Conservation (phyloP, 108 stramenopile species). For the Parietichytrium sp. region DNA sequence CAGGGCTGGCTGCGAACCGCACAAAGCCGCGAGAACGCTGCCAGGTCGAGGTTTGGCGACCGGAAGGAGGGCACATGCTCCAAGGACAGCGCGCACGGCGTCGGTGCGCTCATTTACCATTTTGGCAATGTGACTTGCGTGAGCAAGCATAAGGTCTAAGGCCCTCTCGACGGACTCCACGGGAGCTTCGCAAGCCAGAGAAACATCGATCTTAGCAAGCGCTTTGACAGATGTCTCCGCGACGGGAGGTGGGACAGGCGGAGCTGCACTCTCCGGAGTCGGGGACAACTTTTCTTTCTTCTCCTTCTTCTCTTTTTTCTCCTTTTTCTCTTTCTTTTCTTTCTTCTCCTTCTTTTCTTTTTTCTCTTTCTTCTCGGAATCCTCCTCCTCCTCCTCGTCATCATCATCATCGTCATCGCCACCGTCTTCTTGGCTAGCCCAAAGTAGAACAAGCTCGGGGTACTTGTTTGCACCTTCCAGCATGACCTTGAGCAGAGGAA, state of each 20-base stretch:
- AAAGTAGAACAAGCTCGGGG: conserved; percentile 14
- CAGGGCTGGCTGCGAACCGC: conserved; percentile 11
- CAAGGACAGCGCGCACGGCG: background rate
- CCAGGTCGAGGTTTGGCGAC: background rate
- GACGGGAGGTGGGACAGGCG: background rate
- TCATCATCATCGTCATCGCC: conserved; percentile 1
- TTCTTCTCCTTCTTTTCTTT: conserved; percentile 14
- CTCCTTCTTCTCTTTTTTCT: background rate
- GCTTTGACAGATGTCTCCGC: background rate
- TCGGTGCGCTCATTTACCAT: background rate
- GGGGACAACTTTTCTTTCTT: background rate
- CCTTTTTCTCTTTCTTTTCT: conserved; percentile 32
- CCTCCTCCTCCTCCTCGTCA: background rate
- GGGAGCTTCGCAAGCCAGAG: background rate
- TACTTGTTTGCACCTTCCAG: background rate
- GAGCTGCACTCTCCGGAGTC: background rate
- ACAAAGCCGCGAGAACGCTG: background rate
- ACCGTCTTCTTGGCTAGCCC: background rate
- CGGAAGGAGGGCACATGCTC: background rate
- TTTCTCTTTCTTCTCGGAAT: background rate
- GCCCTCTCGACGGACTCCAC: conserved; percentile 31
- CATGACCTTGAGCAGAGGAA: background rate
- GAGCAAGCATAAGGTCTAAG: background rate
- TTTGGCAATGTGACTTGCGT: background rate
- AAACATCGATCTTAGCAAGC: too few species aligned